Base-by-base conservation (phyloP, 2,329 filamentous ascomycete genomes). In the Aspergillus sp. region DNA sequence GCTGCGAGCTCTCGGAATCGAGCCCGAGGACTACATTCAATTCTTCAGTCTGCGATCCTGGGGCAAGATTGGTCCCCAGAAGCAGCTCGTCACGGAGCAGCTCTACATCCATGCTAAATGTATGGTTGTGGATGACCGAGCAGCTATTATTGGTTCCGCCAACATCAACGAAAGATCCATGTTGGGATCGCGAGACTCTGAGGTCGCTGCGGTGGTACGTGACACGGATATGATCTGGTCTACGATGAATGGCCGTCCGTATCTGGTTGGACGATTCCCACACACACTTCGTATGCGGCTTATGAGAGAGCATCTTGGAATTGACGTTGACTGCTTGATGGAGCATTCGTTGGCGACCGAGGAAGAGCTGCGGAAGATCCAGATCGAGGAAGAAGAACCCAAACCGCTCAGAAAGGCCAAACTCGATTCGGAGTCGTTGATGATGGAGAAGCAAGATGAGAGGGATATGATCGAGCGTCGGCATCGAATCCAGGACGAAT, bases 101-200 rank as follows among this genome's bases (percentile, higher is more conserved):
- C 85, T 99, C 11, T 99, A 99, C 74, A 98, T 99, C 60, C 95
- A 99, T 72, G 95, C 95, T 64, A 99, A 99, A 79, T 91, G 91
- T 67, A 98, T 98, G 83, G 86, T 99, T 59, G 94, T 97, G 4
- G 95, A 99, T 76, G 95, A 99, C 72, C 88, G 94, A 38, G 87
- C 95, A 61, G 94, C 90, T 22, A 88, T 99, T 64, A 99, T 99
- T 69, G 95, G 95, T 19, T 98, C 94, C 50, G 95, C 95, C 57
- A 99, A 99, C 74, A 98, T 99, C 82, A 99, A 99, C 71, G 95
- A 99, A 77, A 89, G 95, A 50, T 98, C 94, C 7, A 93, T 98
- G 92, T 78, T 97, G 64, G 95, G 95, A 8, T 90, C 87, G 53
- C 87, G 95, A 71, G 95, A 99, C 76, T 97, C 94, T 0, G 95